Base-by-base conservation (phyloP, 2,329 filamentous ascomycete genomes). In the Scedosporium minutisporum region DNA sequence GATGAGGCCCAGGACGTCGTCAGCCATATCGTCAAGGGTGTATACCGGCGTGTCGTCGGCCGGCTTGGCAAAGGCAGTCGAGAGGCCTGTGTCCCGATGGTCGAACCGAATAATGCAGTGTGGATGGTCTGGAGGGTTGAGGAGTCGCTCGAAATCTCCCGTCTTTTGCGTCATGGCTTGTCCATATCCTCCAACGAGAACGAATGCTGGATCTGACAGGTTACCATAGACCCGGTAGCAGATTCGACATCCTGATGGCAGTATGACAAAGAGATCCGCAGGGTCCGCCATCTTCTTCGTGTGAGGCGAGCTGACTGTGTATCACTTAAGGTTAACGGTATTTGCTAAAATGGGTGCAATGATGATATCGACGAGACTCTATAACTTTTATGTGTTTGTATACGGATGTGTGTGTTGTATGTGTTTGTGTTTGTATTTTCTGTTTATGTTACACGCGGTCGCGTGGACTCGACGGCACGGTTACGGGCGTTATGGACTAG, bases 141-240 rank as follows among this genome's bases (percentile, higher is more conserved):
- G 63, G 3, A 66, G 64, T 7, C 46, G 6, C 6, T 70, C 42
- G 4, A 72, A 9, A 2, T 61, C 66, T 12, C 67, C 69, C 1
- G 60, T 48, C 65, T 68, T 70, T 21, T 67, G 65, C 2, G 69
- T 67, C 68, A 73, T 71, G 1, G 69, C 67, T 5, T 65, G 58
- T 0, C 53, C 61, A 58, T 68, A 21, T 6, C 48, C 48, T 25
- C 14, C 12, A 18, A 55, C 9, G 4, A 55, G 4, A 14, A 55
- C 1, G 9, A 73, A 66, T 1, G 68, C 67, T 2, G 70, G 65
- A 46, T 71, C 67, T 1, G 65, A 58, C 1, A 65, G 65, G 16
- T 68, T 61, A 27, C 71, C 71, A 25, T 67, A 67, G 2, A 68
- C 68, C 60, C 69, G 70, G 38, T 73, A 73, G 63, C 70, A 73